A percentile compares a stretch with the other conserved stretches of the same genome.
These are phyloP conservation scores for Apiospora pterosperma DNA, from an alignment of 2,329 filamentous ascomycete genomes.

Conservation along the genomic window DNA sequence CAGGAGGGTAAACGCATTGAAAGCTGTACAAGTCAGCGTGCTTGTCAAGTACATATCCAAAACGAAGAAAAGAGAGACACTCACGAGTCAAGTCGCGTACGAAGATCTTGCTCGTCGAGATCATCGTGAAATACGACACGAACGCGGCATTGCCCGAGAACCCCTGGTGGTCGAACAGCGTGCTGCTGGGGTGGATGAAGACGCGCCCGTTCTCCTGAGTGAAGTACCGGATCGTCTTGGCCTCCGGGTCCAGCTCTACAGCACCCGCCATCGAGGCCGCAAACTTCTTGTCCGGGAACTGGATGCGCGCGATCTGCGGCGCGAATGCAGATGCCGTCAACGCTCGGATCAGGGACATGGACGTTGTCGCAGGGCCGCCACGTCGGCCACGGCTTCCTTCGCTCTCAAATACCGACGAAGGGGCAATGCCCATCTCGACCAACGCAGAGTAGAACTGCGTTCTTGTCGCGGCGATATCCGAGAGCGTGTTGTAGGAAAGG, in stretches of 20 bases:
- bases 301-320: constrained; percentile 87
- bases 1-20: constrained; percentile 84
- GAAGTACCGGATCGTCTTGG: constrained; percentile 88
- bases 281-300: constrained; percentile 95
- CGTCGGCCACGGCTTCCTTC: neutral
- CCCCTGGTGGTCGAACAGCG: constrained; percentile 76
- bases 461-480: constrained; percentile 83
- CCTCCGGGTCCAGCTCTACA: constrained; percentile 90
- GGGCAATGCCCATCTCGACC: constrained; percentile 79
- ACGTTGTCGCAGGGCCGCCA: constrained; percentile 15
- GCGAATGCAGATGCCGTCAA: constrained; percentile 71
- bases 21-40: constrained; percentile 46
- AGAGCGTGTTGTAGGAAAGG: constrained; percentile 76
- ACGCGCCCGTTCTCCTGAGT: constrained; percentile 81
- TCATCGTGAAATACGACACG: constrained; percentile 87
- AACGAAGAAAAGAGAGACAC: constrained; percentile 28
- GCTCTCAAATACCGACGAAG: constrained; percentile 16
- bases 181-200: constrained; percentile 88
- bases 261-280: constrained; percentile 82
- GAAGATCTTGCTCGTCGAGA: constrained; percentile 89
- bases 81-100: constrained; percentile 84
- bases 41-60: neutral
- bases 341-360: constrained; percentile 58
- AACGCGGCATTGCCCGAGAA: constrained; percentile 76
- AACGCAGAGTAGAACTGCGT: constrained; percentile 83